Conservation (phyloP, 2,329 filamentous ascomycete genomes). For the Chaetoscypha palmicola region DNA sequence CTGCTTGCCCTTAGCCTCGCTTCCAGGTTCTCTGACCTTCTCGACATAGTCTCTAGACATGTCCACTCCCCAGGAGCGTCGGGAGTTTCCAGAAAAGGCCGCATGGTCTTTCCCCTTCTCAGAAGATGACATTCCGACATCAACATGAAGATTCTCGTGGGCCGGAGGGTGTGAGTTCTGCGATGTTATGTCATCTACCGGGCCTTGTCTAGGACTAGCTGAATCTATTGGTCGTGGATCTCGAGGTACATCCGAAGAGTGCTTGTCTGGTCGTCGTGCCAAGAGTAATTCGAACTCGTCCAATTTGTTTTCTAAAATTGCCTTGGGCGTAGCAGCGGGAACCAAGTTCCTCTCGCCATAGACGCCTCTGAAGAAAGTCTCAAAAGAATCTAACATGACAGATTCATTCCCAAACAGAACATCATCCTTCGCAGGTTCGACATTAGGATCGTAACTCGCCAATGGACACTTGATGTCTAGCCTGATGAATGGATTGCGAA, state of each 20-base stretch:
- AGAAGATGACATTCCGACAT: neutral
- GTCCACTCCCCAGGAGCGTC: conserved; percentile 33
- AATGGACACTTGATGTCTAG: conserved; percentile 56
- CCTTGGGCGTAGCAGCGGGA: neutral
- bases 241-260: neutral
- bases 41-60: conserved; percentile 41
- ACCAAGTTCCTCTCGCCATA: conserved; percentile 21
- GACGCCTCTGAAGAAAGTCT: conserved; percentile 24
- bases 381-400: conserved; percentile 33
- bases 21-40: conserved; percentile 19
- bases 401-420: conserved; percentile 57
- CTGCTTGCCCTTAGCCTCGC: neutral
- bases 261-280: conserved; percentile 14
- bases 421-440: conserved; percentile 66
- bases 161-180: neutral
- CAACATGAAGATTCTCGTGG: neutral
- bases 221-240: neutral
- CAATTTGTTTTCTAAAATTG: neutral
- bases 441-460: conserved; percentile 62
- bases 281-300: conserved; percentile 24
- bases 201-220: neutral
- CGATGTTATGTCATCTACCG: neutral
- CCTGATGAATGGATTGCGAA: conserved; percentile 53
- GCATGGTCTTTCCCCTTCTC: neutral
- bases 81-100: neutral